Base-by-base conservation (phyloP, 176 grass and related monocot species). In the Paspalum vaginatum region DNA sequence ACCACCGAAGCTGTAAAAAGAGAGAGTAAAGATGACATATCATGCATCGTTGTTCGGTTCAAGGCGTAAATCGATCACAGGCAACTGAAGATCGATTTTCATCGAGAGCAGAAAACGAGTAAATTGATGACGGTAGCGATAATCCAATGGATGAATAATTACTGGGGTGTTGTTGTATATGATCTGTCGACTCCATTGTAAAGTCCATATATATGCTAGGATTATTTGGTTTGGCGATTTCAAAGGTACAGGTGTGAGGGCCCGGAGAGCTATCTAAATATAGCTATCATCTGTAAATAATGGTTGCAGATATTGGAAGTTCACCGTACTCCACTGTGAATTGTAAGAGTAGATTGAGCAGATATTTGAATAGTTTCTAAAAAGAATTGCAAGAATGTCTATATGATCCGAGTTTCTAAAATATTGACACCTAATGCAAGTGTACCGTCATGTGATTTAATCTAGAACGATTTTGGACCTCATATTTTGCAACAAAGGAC, bases 11-110 rank as follows among this genome's bases (percentile, higher is more conserved):
- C 93, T 3, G 20, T 87, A 48, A 95, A 80, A 78, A 87, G 78
- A 89, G 87, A 95, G 4, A 95, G 89, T 72, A 95, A 95, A 85
- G 93, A 95, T 57, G 93, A 95, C 65, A 95, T 95, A 83, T 95
- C 93, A 65, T 95, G 93, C 9, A 81, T 95, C 13, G 93, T 95
- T 80, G 93, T 95, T 84, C 84, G 84, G 42, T 95, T 95, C 79
- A 95, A 89, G 81, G 32, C 57, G 51, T 92, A 72, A 90, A 78
- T 81, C 59, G 13, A 32, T 66, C 5, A 27, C 77, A 58, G 48
- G 71, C 11, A 11, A 72, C 57, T 49, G 37, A 15, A n/a, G 42
- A 45, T 63, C 65, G 51, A 53, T 80, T 71, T 74, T 24, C 66
- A 68, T 32, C 1, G 22, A 66, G 43, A 64, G 72, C 21, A 20